Conservation (phyloP, 139 green algal species). For the Deuterostichococcus epilithicus region DNA sequence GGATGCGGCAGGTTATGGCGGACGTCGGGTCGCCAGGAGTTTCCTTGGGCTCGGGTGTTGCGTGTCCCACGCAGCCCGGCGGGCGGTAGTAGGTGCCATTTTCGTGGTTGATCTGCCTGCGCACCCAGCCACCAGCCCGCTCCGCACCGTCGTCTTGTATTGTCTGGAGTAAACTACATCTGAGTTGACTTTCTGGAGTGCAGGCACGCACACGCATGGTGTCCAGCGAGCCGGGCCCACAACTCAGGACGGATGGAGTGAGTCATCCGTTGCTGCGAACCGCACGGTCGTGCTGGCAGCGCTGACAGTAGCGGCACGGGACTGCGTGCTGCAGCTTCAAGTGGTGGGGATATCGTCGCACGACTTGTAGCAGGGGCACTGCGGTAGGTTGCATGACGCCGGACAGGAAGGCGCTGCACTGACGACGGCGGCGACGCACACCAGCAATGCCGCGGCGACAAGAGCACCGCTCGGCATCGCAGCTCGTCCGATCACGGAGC, state of each 20-base stretch:
- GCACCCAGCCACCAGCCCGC: too few relatives aligned
- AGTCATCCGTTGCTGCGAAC: too few relatives aligned
- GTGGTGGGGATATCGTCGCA: too few relatives aligned
- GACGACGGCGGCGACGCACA: not conserved
- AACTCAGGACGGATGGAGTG: too few relatives aligned
- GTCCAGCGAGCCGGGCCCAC: too few relatives aligned
- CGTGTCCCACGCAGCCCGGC: not conserved
- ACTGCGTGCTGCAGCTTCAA: too few relatives aligned
- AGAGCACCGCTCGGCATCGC: not conserved
- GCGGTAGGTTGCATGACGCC: not conserved
- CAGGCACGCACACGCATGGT: too few relatives aligned
- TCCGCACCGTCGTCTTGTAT: too few relatives aligned
- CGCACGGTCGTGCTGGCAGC: too few relatives aligned
- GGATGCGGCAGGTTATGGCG: not conserved
- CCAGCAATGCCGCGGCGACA: not conserved
- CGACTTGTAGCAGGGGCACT: not conserved
- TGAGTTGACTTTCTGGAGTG: too few relatives aligned
- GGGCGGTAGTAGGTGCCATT: not conserved
- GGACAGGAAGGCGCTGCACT: not conserved
- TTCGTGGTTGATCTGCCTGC: not conserved
- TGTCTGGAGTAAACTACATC: too few relatives aligned
- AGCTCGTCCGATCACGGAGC: too few relatives aligned
- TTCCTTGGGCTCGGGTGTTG: not conserved
- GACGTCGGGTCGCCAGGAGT: not conserved
- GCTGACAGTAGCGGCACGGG: not conserved